phyloP scores from a whole-genome alignment of 495 filamentous ascomycete genomes.

The Penicillium riverlandense region DNA sequence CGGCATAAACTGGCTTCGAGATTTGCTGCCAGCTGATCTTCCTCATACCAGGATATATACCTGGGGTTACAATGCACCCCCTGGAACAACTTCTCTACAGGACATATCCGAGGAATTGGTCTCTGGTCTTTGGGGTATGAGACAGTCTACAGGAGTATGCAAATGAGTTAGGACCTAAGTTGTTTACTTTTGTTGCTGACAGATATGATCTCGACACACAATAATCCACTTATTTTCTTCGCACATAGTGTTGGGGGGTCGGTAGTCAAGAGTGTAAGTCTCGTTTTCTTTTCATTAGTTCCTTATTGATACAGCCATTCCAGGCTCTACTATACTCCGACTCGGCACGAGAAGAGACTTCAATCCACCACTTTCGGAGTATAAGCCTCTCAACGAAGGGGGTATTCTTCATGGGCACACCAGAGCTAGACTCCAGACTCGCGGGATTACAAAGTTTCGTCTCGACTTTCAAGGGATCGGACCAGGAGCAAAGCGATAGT shows the following conservation, averaged over 20 bases:
- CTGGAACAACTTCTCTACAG: slow-evolving; percentile 10
- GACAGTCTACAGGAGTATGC: slow-evolving; percentile 14
- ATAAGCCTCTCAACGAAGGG: slow-evolving; percentile 4
- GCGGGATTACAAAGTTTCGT: slow-evolving; percentile 4
- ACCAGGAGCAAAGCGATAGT: slow-evolving; percentile 1
- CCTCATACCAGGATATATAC: slow-evolving; percentile 38
- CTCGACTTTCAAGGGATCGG: background rate
- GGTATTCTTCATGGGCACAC: slow-evolving; percentile 5
- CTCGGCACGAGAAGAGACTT: background rate
- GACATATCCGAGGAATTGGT: slow-evolving; percentile 22
- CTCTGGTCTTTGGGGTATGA: slow-evolving; percentile 17
- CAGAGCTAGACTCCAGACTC: slow-evolving; percentile 3
- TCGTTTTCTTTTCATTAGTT: background rate
- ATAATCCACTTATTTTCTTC: slow-evolving; percentile 26
- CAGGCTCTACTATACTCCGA: slow-evolving; percentile 14
- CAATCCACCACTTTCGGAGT: background rate
- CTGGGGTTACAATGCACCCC: slow-evolving; percentile 42
- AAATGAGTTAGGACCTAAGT: too few relatives aligned
- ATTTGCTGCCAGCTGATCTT: slow-evolving; percentile 36
- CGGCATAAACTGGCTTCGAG: slow-evolving; percentile 39
- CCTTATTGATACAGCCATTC: background rate
- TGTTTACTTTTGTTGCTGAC: background rate
- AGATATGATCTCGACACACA: slow-evolving; percentile 5
- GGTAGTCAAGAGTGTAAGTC: slow-evolving; percentile 23
- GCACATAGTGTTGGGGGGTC: slow-evolving; percentile 27